Evolutionary conservation across 2,329 filamentous ascomycete species (phyloP).

Genomic region (Beauveria brongniartii): DNA sequence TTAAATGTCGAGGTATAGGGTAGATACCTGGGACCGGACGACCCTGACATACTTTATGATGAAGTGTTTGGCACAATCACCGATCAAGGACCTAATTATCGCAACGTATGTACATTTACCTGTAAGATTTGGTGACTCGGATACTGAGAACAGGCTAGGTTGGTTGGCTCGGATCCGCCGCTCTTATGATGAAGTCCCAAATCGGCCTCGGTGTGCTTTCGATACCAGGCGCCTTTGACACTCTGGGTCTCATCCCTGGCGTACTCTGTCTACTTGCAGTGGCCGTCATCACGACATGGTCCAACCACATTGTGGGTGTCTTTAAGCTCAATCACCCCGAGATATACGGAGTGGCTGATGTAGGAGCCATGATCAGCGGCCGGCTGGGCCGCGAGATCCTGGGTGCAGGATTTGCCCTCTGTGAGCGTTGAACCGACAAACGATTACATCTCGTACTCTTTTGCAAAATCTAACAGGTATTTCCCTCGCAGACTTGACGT

Average conservation of each 20-base stretch:
- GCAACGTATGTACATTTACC: background rate
- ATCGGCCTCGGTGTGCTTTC: background rate
- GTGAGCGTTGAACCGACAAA: slow-evolving; percentile 16
- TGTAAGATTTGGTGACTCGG: background rate
- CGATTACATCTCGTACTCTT: background rate
- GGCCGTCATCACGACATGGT: slow-evolving; percentile 38
- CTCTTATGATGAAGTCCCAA: background rate
- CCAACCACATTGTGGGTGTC: slow-evolving; percentile 37
- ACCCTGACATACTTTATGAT: too few relatives aligned
- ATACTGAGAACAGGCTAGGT: background rate
- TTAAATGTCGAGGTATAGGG: too few relatives aligned
- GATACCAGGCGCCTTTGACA: background rate
- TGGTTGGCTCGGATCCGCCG: background rate
- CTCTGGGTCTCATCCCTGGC: slow-evolving; percentile 30
- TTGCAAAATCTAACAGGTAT: too few relatives aligned
- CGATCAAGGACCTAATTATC: background rate
- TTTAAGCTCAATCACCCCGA: slow-evolving; percentile 43
- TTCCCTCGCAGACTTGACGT: background rate
- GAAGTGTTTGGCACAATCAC: background rate
- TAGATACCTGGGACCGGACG: too few relatives aligned
- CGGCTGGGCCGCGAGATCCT: slow-evolving; percentile 16
- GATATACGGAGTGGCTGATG: slow-evolving; percentile 46
- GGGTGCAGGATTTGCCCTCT: slow-evolving; percentile 25
- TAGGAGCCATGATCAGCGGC: slow-evolving; percentile 21
- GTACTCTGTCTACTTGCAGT: slow-evolving; percentile 33